Evolutionary conservation across 345 rosid species (phyloP).

Genomic region (Acer negundo): DNA sequence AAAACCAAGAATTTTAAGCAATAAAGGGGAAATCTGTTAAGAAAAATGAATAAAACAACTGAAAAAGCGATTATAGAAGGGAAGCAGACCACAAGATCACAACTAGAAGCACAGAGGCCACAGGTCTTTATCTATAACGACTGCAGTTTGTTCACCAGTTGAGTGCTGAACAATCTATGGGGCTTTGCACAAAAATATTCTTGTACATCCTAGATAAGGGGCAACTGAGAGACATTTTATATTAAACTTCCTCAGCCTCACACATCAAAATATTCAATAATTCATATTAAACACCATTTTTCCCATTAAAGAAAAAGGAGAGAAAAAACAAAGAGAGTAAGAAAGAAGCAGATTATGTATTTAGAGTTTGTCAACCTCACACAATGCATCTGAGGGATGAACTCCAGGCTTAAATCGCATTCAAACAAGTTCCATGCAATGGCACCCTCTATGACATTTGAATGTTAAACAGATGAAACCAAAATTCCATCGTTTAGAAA

Average conservation of each 20-base stretch:
- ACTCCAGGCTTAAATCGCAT: neutral
- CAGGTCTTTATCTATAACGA: no score
- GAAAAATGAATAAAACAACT: neutral
- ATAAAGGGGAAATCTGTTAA: neutral
- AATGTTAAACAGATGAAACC: neutral
- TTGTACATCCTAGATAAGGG: neutral
- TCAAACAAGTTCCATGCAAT: no score
- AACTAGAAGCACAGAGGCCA: neutral
- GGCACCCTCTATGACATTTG: no score
- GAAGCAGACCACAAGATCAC: neutral
- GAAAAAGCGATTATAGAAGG: neutral
- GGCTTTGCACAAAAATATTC: neutral
- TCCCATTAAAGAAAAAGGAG: no score
- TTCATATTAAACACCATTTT: no score
- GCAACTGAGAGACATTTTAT: neutral
- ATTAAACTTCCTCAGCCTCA: no score
- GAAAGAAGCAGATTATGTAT: no score
- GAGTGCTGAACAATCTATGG: neutral
- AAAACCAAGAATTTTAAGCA: neutral
- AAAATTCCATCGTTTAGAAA: no score
- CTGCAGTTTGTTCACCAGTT: neutral
- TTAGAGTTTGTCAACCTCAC: neutral
- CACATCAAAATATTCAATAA: no score
- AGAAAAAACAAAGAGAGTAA: no score
- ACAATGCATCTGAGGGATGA: neutral